Evolutionary conservation across 2,329 filamentous ascomycete genomes (phyloP).

Genomic region (Aspergillus proliferans): DNA sequence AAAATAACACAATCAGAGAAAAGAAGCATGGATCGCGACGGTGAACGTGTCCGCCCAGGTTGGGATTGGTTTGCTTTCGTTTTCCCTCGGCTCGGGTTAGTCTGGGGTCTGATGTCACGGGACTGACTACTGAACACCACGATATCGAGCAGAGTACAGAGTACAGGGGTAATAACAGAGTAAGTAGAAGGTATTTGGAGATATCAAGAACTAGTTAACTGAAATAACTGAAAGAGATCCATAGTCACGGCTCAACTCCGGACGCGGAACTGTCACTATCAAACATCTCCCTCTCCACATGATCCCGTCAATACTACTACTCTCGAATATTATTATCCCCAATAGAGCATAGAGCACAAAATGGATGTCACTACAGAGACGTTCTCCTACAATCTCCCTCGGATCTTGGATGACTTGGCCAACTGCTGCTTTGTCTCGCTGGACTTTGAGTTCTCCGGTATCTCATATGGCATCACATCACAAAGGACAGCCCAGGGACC

Average conservation of each 20-base stretch:
- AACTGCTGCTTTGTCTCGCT: slow-evolving; percentile 57
- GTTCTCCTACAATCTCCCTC: slow-evolving; percentile 48
- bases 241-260: too few species aligned
- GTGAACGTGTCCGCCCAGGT: slow-evolving; percentile 10
- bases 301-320: too few species aligned
- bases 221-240: too few species aligned
- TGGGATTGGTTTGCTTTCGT: slow-evolving; percentile 14
- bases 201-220: too few species aligned
- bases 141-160: too few species aligned
- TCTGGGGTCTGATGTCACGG: slow-evolving; percentile 30
- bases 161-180: too few species aligned
- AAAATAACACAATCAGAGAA: slow-evolving; percentile 4
- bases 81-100: slow-evolving; percentile 30
- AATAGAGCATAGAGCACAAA: not conserved
- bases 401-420: slow-evolving; percentile 53
- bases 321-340: not conserved
- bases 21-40: slow-evolving; percentile 2
- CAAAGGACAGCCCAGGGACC: slow-evolving; percentile 7
- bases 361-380: slow-evolving; percentile 54
- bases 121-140: slow-evolving; percentile 7
- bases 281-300: too few species aligned
- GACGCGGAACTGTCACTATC: too few species aligned
- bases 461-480: slow-evolving; percentile 39
- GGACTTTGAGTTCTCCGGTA: slow-evolving; percentile 63
- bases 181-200: too few species aligned